Evolutionary conservation across 192 early-diverging fungal genomes (phyloP), one percentile per base, ranked within the genome.

Genomic region (Coemansia sp.): DNA sequence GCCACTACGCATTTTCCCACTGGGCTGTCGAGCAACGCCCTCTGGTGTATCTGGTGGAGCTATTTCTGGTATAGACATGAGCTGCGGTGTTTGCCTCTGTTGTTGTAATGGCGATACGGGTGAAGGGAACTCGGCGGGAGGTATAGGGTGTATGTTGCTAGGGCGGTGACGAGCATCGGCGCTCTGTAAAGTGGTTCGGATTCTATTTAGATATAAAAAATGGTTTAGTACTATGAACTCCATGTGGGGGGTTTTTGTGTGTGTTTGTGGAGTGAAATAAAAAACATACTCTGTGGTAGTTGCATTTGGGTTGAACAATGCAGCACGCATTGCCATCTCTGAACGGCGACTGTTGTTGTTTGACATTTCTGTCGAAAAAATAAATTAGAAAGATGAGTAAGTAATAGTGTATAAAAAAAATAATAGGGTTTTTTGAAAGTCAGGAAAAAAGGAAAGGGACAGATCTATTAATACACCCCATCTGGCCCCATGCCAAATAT

Each of bases 311-410:
- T 72, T 84, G 46, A 84, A 71, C 46, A 84, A 70, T 9, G 81
- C 81, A 12, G 76, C 73, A 33, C 81, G 73, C 81, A 84, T 78
- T 84, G 81, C 76, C 73, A 79, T 79, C 70, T 84, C 81, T 62
- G 76, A 63, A 44, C 65, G 73, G 10, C 81, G 47, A 66, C 63
- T 70, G 61, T 70, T 75, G 29, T 39, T 38, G 20, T 24, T 33
- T 27, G 24, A 50, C 39, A 66, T 61, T 40, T 16, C 20, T 66
- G 31, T 27, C 2, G 18, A 13, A 10, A 16, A 31, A n/a, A n/a
- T 33, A 20, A 44, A 75, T 60, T 69, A 40, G 24, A 33, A 18
- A 34, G n/a, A 36, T 36, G 20, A 1, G 36, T 44, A 18, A 63
- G 29, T 34, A 34, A 55, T 10, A 31, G 52, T 41, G n/a, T n/a